Base-by-base conservation (phyloP, 1,139 yeast species). In the Sugiyamaella castrensis region DNA sequence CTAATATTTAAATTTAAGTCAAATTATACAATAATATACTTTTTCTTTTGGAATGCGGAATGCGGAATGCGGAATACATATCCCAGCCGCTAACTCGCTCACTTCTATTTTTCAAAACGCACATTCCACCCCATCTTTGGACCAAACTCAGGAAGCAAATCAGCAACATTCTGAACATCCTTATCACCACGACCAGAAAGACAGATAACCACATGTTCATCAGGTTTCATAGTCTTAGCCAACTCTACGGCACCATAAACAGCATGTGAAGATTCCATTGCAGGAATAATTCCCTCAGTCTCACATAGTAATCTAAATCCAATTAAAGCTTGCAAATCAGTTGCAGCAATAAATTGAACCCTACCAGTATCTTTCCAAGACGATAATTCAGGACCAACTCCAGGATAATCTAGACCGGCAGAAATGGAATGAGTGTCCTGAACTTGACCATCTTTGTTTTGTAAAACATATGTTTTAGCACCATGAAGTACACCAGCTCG, bases 151-250 rank as follows among this genome's bases (percentile, higher is more conserved):
- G 98, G 98, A 65, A 92, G 77, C 45, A 84, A 81, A 69, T 92
- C 97, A 37, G 98, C 98, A 51, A 92, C 97, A 66, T 92, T 87
- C 72, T 91, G 97, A 33, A 92, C 98, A 67, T 92, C 99, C 75
- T 92, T 92, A 69, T 94, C 99, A 71, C 99, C 99, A 76, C 98
- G 87, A 63, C 99, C 99, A 46, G 96, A 87, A 52, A 92, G 80
- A 66, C 89, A 88, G 64, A 92, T 86, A 53, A 92, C 83, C 54
- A 92, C 73, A 65, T 87, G 82, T 71, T 89, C 79, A 57, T 86
- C 96, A 59, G 83, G 79, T 27, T 76, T 68, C 84, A 92, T 77
- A 12, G 83, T 83, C 74, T 87, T 87, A 32, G 99, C 98, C 46
- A 87, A 76, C 71, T 89, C 80, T 55, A 87, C 75, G 50, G 92